These are phyloP conservation scores for Tulasnella sp. DNA, from an alignment of 768 basidiomycete genomes.

Conservation along the genomic window DNA sequence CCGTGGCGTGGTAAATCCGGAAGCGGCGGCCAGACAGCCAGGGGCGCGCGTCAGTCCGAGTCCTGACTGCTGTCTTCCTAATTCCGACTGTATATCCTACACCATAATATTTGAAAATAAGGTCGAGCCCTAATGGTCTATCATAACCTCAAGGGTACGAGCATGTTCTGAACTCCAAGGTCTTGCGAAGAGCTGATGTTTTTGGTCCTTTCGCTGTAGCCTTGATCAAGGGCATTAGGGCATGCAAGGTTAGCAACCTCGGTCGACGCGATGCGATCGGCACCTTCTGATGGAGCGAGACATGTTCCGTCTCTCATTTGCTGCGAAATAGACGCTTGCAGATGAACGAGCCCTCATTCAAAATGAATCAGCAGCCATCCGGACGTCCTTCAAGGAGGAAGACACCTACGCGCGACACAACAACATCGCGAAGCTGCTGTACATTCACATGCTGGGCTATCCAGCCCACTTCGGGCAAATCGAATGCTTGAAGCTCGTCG, in stretches of 20 bases:
- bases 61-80: not conserved
- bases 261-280: slow-evolving; percentile 8
- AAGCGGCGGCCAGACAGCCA: not conserved
- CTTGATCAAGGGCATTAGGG: slow-evolving; percentile 94
- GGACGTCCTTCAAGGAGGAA: slow-evolving; percentile 94
- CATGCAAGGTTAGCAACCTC: slow-evolving; percentile 67
- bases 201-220: slow-evolving; percentile 35
- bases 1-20: not conserved
- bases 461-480: slow-evolving; percentile 99
- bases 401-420: slow-evolving; percentile 92
- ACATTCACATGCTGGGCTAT: slow-evolving; percentile 98
- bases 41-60: not conserved
- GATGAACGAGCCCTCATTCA: slow-evolving; percentile 96
- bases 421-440: slow-evolving; percentile 95
- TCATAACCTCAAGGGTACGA: slow-evolving; percentile 73
- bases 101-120: not conserved
- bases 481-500: slow-evolving; percentile 89
- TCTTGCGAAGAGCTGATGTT: not conserved
- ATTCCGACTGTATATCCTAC: not conserved
- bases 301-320: slow-evolving; percentile 1
- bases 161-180: not conserved
- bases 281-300: not conserved
- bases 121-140: slow-evolving; percentile 28
- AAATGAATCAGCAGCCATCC: slow-evolving; percentile 93
- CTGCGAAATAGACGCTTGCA: slow-evolving; percentile 69